Conservation (phyloP, 208 protist species). For the Giardia duodenalis region DNA sequence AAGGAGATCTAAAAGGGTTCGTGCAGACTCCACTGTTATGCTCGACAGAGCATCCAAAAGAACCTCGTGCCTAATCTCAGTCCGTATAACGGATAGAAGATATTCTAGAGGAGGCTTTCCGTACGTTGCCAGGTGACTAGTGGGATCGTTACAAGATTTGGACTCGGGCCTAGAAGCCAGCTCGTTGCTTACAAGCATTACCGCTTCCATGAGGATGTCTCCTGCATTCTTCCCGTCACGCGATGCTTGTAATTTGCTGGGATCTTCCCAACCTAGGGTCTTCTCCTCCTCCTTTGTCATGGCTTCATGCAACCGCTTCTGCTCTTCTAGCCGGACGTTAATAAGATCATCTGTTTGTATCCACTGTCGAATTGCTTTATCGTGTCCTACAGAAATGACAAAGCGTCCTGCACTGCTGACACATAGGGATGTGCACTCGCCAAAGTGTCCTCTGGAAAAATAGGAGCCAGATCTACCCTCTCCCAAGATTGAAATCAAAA, state of each 20-base stretch:
- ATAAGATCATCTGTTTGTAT: slow-evolving; percentile 18
- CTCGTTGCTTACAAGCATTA: not conserved
- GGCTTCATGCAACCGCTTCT: not conserved
- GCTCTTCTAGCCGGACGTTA: not conserved
- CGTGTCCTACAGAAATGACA: not conserved
- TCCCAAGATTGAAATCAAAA: not conserved
- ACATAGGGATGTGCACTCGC: not conserved
- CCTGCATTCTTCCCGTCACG: not conserved
- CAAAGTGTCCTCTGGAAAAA: slow-evolving; percentile 7
- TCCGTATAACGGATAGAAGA: not conserved
- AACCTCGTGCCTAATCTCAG: not conserved
- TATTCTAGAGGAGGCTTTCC: not conserved
- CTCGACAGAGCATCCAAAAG: not conserved
- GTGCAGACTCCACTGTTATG: not conserved
- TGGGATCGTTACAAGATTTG: too few relatives aligned
- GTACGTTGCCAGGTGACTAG: not conserved
- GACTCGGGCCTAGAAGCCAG: not conserved
- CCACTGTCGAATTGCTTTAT: not conserved
- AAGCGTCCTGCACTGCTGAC: slow-evolving; percentile 1
- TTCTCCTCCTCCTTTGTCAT: not conserved
- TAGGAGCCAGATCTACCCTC: not conserved
- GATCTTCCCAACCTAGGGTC: not conserved
- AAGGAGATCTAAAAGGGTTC: not conserved
- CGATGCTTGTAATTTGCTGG: not conserved
- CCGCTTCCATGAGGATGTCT: not conserved